phyloP scores from a whole-genome alignment of 75 land plant species.

The Chamaecyparis obtusa region DNA sequence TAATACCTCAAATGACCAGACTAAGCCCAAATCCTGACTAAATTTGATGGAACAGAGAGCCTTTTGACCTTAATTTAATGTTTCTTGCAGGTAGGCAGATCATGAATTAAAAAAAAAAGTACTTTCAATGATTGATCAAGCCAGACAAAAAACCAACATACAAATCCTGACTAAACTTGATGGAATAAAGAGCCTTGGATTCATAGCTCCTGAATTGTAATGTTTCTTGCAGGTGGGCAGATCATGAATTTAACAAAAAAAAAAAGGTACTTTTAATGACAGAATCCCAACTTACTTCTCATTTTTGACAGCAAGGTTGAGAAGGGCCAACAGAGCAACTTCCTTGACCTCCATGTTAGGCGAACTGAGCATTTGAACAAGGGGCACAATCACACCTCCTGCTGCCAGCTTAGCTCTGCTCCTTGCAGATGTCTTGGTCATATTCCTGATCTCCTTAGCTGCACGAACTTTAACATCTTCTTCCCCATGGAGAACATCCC shows the following conservation, averaged over 20 bases:
- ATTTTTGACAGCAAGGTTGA: constrained; percentile 80
- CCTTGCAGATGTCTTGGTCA: constrained; percentile 68
- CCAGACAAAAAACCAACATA: too few relatives aligned
- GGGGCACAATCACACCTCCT: constrained; percentile 39
- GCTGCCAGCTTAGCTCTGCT: constrained; percentile 38
- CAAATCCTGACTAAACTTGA: too few relatives aligned
- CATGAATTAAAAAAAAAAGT: not conserved
- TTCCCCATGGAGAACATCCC: constrained; percentile 6
- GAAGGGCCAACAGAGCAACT: constrained; percentile 67
- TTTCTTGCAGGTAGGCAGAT: too few relatives aligned
- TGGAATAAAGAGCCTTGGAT: too few relatives aligned
- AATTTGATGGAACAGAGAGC: too few relatives aligned
- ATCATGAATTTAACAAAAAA: not conserved
- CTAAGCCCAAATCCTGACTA: too few relatives aligned
- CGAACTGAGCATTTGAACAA: constrained; percentile 54
- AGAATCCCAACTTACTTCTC: constrained; percentile 39
- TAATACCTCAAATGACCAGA: too few relatives aligned
- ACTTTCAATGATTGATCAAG: not conserved
- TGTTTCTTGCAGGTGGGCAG: too few relatives aligned
- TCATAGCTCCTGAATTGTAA: too few relatives aligned
- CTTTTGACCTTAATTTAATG: too few relatives aligned
- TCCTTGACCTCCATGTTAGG: constrained; percentile 24
- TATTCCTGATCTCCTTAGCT: constrained; percentile 65
- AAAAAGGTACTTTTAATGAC: not conserved
- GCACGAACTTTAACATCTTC: constrained; percentile 35